These are phyloP conservation scores for Calonectria pauciramosa DNA, from an alignment of 2,329 filamentous ascomycete genomes.

Conservation along the genomic window DNA sequence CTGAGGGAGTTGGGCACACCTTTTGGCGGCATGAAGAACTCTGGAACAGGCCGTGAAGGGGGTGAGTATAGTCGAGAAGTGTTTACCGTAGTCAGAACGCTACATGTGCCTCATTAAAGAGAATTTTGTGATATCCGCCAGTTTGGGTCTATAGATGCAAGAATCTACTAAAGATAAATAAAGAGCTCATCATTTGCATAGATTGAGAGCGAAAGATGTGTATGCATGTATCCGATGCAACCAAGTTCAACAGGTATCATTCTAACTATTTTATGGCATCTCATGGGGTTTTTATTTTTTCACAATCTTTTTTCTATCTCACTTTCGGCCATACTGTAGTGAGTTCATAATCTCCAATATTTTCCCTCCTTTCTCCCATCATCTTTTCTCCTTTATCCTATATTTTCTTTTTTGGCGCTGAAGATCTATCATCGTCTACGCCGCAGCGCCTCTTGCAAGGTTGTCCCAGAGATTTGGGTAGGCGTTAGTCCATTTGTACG, in stretches of 20 bases:
- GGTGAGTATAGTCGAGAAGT: background rate
- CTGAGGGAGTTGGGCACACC: background rate
- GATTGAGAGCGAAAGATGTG: background rate
- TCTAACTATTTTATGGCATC: background rate
- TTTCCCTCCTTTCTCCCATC: background rate
- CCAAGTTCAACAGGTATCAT: background rate
- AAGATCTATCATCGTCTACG: background rate
- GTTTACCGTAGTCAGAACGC: background rate
- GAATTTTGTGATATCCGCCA: too few species aligned
- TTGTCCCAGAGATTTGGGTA: background rate
- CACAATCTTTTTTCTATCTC: background rate
- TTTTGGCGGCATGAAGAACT: constrained; percentile 8
- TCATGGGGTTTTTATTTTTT: background rate
- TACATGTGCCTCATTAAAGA: background rate
- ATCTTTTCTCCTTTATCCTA: background rate
- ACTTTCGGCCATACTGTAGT: background rate
- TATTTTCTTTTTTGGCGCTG: too few species aligned
- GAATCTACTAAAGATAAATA: background rate
- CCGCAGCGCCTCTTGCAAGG: background rate
- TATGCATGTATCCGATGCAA: background rate
- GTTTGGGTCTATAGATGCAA: too few species aligned
- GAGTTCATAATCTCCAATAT: background rate
- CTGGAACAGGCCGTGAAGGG: background rate
- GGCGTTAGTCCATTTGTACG: background rate
- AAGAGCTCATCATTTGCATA: background rate